Base-by-base conservation (phyloP, 768 basidiomycete genomes). In the Kwoniella mangroviensis region DNA sequence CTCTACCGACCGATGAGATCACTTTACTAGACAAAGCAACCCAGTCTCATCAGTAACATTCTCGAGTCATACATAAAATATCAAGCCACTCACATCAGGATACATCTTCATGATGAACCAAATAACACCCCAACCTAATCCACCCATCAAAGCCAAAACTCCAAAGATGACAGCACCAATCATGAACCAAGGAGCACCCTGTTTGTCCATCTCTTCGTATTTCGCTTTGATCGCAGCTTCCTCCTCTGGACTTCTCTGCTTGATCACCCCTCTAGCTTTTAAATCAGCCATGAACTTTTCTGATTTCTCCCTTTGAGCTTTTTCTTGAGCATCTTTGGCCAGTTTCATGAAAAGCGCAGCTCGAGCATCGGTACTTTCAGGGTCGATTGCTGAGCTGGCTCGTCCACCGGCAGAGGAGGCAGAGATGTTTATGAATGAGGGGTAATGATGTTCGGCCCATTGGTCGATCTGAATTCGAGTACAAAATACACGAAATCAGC, bases 381-480 rank as follows among this genome's bases (percentile, higher is more conserved):
- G 62, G 63, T 83, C 71, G 68, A 83, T 79, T n/a, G 56, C 61
- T 54, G 75, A 75, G 87, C 73, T 5, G 82, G 81, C 51, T 68
- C 58, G 64, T 49, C 63, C 55, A 40, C 68, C 69, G 4, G 70
- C 62, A 19, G 54, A 63, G 6, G 69, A 54, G 19, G 70, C 67
- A 21, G 73, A 63, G 61, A 84, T 74, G 51, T 61, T 63, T 54
- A 99, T 88, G 85, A 96, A 97, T 2, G 94, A 92, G 2, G 96
- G 96, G 85, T 92, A 99, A 83, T 95, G 87, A 75, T 90, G 91
- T 83, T 98, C 96, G 67, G 86, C 89, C 96, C 96, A 98, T 84
- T 90, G 89, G 76, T 98, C 95, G 81, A 98, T 92, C 93, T 86
- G n/a, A n/a, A n/a, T n/a, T n/a, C n/a, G n/a, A n/a, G n/a, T n/a